Conservation (phyloP, 805 yeast species). For the Yarrowia alimentaria region DNA sequence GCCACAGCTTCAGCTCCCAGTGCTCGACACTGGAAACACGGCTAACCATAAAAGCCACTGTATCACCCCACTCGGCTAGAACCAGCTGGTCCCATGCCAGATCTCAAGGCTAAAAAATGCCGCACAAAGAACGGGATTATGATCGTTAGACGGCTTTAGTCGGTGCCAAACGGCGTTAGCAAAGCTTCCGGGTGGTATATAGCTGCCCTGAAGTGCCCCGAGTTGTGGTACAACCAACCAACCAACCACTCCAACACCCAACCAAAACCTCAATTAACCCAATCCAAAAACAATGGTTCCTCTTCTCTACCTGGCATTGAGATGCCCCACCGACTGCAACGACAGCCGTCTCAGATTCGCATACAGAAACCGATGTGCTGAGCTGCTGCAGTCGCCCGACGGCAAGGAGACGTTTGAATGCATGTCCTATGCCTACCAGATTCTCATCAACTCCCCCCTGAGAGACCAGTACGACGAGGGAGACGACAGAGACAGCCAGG, state of each 20-base stretch:
- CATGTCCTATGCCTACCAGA: conserved; percentile 22
- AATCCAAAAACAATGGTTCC: conserved; percentile 14
- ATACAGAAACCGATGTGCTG: conserved; percentile 13
- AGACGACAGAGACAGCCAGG: conserved; percentile 11
- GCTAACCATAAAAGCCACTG: too few species aligned
- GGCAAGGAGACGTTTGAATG: conserved; percentile 16
- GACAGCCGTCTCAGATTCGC: conserved; percentile 20
- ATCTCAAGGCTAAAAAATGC: too few species aligned
- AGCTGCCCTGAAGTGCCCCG: too few species aligned
- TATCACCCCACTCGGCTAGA: too few species aligned
- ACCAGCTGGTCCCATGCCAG: too few species aligned
- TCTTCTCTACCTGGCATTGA: conserved; percentile 14
- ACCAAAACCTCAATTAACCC: background rate
- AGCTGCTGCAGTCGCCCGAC: conserved; percentile 16
- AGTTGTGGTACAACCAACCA: too few species aligned
- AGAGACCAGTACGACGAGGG: conserved; percentile 10
- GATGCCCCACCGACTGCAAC: conserved; percentile 2
- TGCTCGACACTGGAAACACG: too few species aligned
- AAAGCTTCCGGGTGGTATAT: too few species aligned
- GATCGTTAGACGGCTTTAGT: too few species aligned
- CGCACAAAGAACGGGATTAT: too few species aligned
- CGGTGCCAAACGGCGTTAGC: too few species aligned
- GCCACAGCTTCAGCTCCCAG: too few species aligned
- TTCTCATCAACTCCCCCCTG: conserved; percentile 3
- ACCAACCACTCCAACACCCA: background rate